Percentiles rank a stretch among this genome's conserved stretches.
Conservation (phyloP, 106 monocot species). For the Alisma plantagoaquatica region DNA sequence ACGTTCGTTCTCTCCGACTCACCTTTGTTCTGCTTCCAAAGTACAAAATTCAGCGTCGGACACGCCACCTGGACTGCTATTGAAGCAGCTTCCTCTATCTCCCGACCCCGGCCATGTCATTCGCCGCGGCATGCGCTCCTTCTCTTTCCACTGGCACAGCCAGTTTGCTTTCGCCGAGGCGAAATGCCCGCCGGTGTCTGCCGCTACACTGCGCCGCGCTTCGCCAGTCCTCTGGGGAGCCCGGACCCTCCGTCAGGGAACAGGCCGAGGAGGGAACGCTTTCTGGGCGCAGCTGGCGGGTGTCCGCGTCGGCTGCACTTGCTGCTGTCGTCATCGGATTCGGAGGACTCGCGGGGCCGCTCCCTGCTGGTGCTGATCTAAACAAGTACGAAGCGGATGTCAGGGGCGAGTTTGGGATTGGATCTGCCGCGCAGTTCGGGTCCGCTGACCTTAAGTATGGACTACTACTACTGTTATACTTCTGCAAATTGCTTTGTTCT, state of each 20-base stretch:
- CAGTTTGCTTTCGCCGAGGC: not conserved
- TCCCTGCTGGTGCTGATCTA: slow-evolving; percentile 70
- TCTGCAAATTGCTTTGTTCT: not conserved
- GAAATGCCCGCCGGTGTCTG: not conserved
- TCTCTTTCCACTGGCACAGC: not conserved
- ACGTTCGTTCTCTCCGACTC: no score
- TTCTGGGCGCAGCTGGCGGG: slow-evolving; percentile 35
- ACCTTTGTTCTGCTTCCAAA: no score
- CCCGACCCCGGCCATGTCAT: slow-evolving; percentile 14
- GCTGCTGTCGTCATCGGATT: slow-evolving; percentile 45
- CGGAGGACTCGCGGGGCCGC: slow-evolving; percentile 15
- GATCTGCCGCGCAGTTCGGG: slow-evolving; percentile 92
- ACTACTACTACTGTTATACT: not conserved
- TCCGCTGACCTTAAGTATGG: slow-evolving; percentile 86
- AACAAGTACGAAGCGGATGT: slow-evolving; percentile 83
- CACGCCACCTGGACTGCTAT: no score
- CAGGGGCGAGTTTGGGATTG: slow-evolving; percentile 92
- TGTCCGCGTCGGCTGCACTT: slow-evolving; percentile 39
- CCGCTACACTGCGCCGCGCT: slow-evolving; percentile 3
- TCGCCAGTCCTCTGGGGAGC: slow-evolving; percentile 16
- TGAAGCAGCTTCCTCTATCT: not conserved
- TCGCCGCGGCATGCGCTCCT: slow-evolving; percentile 18
- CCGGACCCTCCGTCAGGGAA: not conserved
- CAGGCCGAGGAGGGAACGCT: not conserved
- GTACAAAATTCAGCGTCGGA: no score